Base-by-base conservation (phyloP, 192 early-diverging fungal species). In the Rhizoclosmatium sp. region DNA sequence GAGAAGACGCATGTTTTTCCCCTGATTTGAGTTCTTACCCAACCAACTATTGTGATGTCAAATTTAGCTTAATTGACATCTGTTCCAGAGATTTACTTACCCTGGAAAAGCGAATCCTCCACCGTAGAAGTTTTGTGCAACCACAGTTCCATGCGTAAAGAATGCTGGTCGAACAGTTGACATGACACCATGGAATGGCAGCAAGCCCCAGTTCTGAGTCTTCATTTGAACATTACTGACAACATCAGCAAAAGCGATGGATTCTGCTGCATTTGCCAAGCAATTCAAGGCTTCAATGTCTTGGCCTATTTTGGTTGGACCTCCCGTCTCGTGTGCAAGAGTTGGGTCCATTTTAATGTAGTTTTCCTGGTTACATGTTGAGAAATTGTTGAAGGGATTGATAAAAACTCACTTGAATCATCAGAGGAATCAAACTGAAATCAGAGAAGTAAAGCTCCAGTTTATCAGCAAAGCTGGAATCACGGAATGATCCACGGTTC, bases 391-490 rank as follows among this genome's bases (percentile, higher is more conserved):
- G 41, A n/a, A 21, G 47, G 12, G 48, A 64, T 68, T n/a, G 44
- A 78, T n/a, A 54, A 72, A 78, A 82, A 31, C 31, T 31, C 31
- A 92, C 93, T 75, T 94, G 94, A n/a, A 99, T 91, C 92, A 99
- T 95, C 68, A 99, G 85, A 65, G 94, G 95, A 5, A 94, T 89
- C 56, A 99, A 78, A 21, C 88, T 87, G 85, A 90, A 96, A 75
- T 99, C 97, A 58, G 92, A 82, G 80, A 98, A 99, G 84, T 97
- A 99, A 31, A 93, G 81, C 59, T 99, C 94, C 44, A 97, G 82
- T 81, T 93, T 95, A 60, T 98, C 93, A 21, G 82, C 64, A 48
- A 98, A 85, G 19, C 80, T 79, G 47, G 82, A 78, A n/a, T 80
- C 75, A 47, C 82, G 77, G 80, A 89, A 93, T 3, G 81, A 82